Base-by-base conservation (phyloP, 805 yeast genomes). In the Zygotorulaspora sp. region DNA sequence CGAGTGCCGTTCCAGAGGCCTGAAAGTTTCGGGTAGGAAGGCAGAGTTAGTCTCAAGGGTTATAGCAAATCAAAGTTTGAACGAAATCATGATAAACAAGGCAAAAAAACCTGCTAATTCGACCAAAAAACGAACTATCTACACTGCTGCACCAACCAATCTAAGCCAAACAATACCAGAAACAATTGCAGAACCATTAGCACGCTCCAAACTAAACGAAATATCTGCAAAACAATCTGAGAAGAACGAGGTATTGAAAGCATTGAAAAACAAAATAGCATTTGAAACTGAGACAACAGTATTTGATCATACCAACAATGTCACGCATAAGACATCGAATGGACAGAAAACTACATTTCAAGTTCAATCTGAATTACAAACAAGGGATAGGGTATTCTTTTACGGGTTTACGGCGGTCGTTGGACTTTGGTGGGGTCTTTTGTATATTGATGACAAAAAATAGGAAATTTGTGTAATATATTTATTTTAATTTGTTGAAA, bases 21-120 rank as follows among this genome's bases (percentile, higher is more conserved):
- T 80, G 42, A 76, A 72, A 49, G 71, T 78, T 0, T 62, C 75
- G n/a, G 88, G 88, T 10, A 68, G 68, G 34, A 80, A 80, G 51
- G 57, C 70, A 7, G 85, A 80, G 20, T 60, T 80, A 16, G 66
- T 79, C 17, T 52, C 60, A 7, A 56, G 70, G 38, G 18, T 36
- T 23, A 14, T 27, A 20, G 33, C 42, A 4, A 18, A 28, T 24
- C 29, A 38, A 13, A 38, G 42, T 8, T 14, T 25, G 21, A 22
- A 16, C 28, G 28, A 21, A 22, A 16, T 16, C 10, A n/a, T 13
- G 10, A 18, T 15, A 4, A 14, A 28, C 7, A 38, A 9, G 26
- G 26, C n/a, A 11, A 17, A 27, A 17, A 20, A 14, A 14, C 16
- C 28, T 17, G 24, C 18, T 8, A 20, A 12, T 17, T 11, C 9